phyloP scores from a whole-genome alignment of 2,329 filamentous ascomycete species.

The Scytalidium sp. region DNA sequence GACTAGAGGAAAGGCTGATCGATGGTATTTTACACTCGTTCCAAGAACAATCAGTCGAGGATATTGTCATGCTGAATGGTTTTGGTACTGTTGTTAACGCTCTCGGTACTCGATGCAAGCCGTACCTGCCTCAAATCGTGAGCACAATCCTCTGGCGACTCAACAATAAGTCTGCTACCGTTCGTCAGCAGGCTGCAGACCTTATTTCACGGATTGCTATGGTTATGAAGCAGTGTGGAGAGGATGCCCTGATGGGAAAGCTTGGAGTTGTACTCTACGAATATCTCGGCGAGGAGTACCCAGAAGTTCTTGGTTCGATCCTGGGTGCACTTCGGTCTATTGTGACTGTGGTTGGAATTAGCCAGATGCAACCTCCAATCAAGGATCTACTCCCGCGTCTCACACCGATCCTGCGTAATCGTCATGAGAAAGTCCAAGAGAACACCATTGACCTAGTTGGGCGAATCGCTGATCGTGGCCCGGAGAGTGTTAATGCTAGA shows the following conservation, averaged over 20 bases:
- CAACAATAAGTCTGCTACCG: slow-evolving; percentile 97
- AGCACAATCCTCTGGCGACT: slow-evolving; percentile 93
- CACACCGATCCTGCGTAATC: slow-evolving; percentile 96
- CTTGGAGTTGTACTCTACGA: slow-evolving; percentile 94
- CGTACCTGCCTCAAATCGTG: slow-evolving; percentile 94
- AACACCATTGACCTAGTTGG: slow-evolving; percentile 98
- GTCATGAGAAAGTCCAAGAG: slow-evolving; percentile 98
- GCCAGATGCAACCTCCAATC: slow-evolving; percentile 97
- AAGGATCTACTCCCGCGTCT: slow-evolving; percentile 91
- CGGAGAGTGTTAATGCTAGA: slow-evolving; percentile 92
- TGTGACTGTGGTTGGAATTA: slow-evolving; percentile 96
- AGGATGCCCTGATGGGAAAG: slow-evolving; percentile 94
- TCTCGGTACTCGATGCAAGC: slow-evolving; percentile 88
- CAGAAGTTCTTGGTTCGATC: slow-evolving; percentile 95
- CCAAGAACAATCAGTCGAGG: slow-evolving; percentile 96
- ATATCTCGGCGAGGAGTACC: slow-evolving; percentile 97
- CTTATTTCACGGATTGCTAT: slow-evolving; percentile 95
- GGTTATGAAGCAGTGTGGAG: slow-evolving; percentile 98
- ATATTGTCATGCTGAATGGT: slow-evolving; percentile 93
- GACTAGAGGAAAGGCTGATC: slow-evolving; percentile 88
- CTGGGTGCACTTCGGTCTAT: slow-evolving; percentile 92
- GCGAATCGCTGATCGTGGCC: slow-evolving; percentile 94
- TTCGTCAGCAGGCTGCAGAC: slow-evolving; percentile 94
- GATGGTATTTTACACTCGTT: slow-evolving; percentile 95
- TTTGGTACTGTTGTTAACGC: slow-evolving; percentile 98